Percentiles rank a stretch among this genome's conserved stretches.
Evolutionary conservation across 306 rosid genomes (phyloP).

Genomic region (Cucurbita pepo): DNA sequence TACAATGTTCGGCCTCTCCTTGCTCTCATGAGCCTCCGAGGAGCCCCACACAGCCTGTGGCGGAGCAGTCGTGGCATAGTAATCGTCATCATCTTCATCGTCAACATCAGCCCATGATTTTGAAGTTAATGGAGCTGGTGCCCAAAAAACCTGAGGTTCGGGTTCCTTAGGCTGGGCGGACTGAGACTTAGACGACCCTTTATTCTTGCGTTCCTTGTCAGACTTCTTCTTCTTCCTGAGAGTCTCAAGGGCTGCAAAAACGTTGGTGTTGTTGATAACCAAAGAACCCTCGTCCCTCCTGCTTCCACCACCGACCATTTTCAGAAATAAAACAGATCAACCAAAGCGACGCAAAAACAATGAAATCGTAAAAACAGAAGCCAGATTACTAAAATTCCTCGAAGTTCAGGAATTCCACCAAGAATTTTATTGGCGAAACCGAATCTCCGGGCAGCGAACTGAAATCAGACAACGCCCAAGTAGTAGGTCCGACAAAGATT

Average conservation of each 20-base stretch:
- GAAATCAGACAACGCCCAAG: not conserved
- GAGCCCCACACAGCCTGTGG: constrained; percentile 52
- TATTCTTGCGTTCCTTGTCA: constrained; percentile 62
- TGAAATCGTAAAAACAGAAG: not conserved
- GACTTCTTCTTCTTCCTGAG: constrained; percentile 87
- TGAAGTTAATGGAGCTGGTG: constrained; percentile 55
- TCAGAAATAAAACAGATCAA: constrained; percentile 22
- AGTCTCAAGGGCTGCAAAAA: constrained; percentile 79
- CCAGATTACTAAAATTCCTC: not conserved
- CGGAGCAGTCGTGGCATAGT: constrained; percentile 58
- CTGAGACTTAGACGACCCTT: constrained; percentile 36
- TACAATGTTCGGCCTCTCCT: constrained; percentile 23
- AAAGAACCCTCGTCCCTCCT: constrained; percentile 77
- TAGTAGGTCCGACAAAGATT: not conserved
- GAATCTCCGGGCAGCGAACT: not conserved
- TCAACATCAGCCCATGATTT: constrained; percentile 90
- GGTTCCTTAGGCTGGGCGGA: constrained; percentile 31
- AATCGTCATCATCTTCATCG: constrained; percentile 73
- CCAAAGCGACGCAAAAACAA: not conserved
- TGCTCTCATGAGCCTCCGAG: constrained; percentile 31
- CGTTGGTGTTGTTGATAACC: constrained; percentile 63
- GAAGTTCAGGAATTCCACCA: not conserved
- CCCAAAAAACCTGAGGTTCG: constrained; percentile 59
- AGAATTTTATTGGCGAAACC: not conserved
- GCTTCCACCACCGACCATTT: constrained; percentile 84